phyloP scores from a whole-genome alignment of 495 filamentous ascomycete genomes.

The Penicillium canariense region DNA sequence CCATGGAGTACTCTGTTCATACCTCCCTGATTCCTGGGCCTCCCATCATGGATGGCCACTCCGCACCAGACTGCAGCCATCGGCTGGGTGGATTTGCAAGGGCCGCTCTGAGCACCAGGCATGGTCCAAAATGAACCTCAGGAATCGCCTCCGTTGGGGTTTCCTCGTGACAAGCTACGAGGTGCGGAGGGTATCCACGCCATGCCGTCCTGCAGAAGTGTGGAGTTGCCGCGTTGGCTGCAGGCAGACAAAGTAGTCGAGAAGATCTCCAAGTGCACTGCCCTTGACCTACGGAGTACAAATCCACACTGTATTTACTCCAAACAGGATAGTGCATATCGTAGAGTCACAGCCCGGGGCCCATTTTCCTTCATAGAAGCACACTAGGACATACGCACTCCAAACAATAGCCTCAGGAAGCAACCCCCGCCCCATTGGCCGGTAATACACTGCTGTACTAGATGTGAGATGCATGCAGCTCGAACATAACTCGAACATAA shows the following conservation, averaged over 20 bases:
- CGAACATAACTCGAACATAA: neutral
- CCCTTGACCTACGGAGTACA: neutral
- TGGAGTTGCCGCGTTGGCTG: conserved; percentile 14
- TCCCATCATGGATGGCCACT: too few species aligned
- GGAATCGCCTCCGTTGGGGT: neutral
- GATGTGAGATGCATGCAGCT: neutral
- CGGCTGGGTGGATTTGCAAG: conserved; percentile 15
- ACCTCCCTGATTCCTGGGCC: too few species aligned
- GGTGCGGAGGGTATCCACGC: neutral
- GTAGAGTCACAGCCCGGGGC: neutral
- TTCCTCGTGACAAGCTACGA: neutral
- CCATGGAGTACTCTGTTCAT: neutral
- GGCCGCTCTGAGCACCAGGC: neutral
- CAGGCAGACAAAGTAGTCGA: neutral
- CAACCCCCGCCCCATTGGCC: neutral
- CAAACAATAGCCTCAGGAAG: neutral
- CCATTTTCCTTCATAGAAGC: neutral
- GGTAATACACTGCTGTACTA: neutral
- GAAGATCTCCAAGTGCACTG: neutral
- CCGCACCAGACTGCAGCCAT: too few species aligned
- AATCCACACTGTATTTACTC: neutral
- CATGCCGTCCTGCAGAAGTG: conserved; percentile 16
- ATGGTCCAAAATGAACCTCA: neutral
- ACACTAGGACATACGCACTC: neutral
- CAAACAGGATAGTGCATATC: neutral